Evolutionary conservation across 129 eudicot species (phyloP), one percentile per base, ranked within the genome.

Genomic region (Silybum marianum): DNA sequence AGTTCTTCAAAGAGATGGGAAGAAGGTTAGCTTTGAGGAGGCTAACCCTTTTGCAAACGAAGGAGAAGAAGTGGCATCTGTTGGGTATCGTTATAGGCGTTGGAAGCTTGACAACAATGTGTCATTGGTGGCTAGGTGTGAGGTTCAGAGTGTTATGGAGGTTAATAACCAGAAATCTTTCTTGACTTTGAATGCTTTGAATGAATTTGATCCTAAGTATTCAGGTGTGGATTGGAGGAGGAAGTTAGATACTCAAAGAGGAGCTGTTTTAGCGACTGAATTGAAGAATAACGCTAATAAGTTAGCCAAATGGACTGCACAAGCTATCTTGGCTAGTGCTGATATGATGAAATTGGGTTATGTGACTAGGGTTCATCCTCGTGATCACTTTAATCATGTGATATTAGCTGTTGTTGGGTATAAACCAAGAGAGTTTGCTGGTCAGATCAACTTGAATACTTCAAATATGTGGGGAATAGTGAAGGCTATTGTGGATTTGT

Each of bases 381-480:
- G 98, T 74, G 97, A 89, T 86, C 97, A 93, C 82, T 93, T 89
- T 51, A 93, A 93, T 62, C 98, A 93, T 85, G 98, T 91, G 63
- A 91, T 93, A 32, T 82, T 91, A 73, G 96, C 97, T 42, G 96
- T 93, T 40, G 97, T 89, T 48, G 98, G 98, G 19, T 89, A 93
- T 79, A 91, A 93, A 86, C 98, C 98, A 0, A 91, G 51, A 85
- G 94, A 89, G 16, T 93, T 93, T 74, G 98, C 98, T 6, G 76
- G 94, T 2, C 97, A 93, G 90, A 91, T 93, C 6, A 93, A 93
- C 66, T 78, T 93, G 90, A 93, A 93, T 75, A 84, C 89, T 38
- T 80, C 90, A 0, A 93, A 93, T 83, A 93, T 93, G 98, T 93
- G 98, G 98, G 98, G 98, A n/a, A 91, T 93, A 19, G 97, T 93